phyloP scores from a whole-genome alignment of 345 rosid genomes.

The Pugionium cornutum region DNA sequence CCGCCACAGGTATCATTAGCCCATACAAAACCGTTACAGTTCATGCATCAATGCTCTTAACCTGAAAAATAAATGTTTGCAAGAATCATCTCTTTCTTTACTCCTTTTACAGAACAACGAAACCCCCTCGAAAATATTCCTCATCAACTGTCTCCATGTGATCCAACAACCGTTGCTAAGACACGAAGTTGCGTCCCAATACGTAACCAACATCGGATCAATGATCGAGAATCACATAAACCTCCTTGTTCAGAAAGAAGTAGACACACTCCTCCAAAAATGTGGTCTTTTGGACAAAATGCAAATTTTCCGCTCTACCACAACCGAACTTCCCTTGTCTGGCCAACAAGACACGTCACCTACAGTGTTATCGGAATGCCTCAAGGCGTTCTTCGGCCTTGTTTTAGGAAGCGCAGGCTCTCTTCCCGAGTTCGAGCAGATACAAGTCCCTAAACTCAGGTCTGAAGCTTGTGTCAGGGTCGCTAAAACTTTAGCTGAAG shows the following conservation, averaged over 20 bases:
- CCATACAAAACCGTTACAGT: neutral
- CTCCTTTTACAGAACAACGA: conserved; percentile 63
- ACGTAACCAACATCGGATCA: conserved; percentile 61
- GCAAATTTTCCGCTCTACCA: conserved; percentile 54
- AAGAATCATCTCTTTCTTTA: neutral
- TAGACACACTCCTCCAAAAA: conserved; percentile 67
- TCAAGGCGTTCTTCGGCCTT: conserved; percentile 83
- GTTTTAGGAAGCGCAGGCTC: conserved; percentile 82
- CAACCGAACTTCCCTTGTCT: conserved; percentile 47
- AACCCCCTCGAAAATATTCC: conserved; percentile 86
- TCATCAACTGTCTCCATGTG: conserved; percentile 84
- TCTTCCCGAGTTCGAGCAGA: conserved; percentile 87
- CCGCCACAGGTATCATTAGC: conserved; percentile 59
- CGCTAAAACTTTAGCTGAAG: conserved; percentile 74
- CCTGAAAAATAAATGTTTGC: neutral
- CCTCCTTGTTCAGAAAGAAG: conserved; percentile 82
- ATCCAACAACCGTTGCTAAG: conserved; percentile 80
- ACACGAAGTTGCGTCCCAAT: conserved; percentile 71
- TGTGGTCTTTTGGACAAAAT: conserved; percentile 71
- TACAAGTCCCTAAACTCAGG: conserved; percentile 91
- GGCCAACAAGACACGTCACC: conserved; percentile 71
- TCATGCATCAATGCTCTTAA: neutral
- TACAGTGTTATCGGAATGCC: conserved; percentile 62
- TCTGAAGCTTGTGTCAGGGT: conserved; percentile 71
- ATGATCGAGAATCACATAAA: conserved; percentile 73